Conservation (phyloP, 768 basidiomycete genomes). For the Phaeotremella fagi region DNA sequence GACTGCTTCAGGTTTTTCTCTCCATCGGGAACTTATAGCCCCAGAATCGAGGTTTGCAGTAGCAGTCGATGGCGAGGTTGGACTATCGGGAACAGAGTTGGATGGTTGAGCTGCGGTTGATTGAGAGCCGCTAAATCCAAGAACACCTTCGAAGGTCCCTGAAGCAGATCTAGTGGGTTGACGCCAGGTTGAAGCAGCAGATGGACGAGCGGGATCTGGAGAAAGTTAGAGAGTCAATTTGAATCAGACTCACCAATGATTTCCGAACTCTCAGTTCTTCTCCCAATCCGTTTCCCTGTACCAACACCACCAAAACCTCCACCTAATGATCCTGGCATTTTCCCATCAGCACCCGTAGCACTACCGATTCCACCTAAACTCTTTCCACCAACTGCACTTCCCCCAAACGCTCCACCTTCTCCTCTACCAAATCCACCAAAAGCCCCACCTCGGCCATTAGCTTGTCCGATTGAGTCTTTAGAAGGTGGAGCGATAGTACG, state of each 20-base stretch:
- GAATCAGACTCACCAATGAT: constrained; percentile 14
- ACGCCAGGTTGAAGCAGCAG: constrained; percentile 12
- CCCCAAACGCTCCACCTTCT: constrained; percentile 44
- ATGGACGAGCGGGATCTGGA: neutral
- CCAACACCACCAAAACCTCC: constrained; percentile 39
- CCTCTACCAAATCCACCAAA: constrained; percentile 44
- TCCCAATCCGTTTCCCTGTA: constrained; percentile 17
- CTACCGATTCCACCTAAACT: constrained; percentile 28
- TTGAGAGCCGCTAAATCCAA: constrained; percentile 35
- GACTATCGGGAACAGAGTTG: constrained; percentile 2
- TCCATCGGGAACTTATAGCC: constrained; percentile 7
- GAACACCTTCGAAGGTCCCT: constrained; percentile 46
- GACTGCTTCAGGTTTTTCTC: constrained; percentile 15
- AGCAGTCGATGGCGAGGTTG: constrained; percentile 3
- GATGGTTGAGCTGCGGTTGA: constrained; percentile 6
- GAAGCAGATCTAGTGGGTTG: constrained; percentile 32
- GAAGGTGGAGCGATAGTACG: constrained; percentile 6
- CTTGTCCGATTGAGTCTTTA: neutral
- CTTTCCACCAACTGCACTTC: constrained; percentile 18
- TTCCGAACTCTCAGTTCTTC: constrained; percentile 28
- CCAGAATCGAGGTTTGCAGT: neutral
- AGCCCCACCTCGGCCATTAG: constrained; percentile 1
- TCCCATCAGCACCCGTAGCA: constrained; percentile 17
- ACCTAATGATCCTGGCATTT: constrained; percentile 28
- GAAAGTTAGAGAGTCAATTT: neutral